Conservation (phyloP, 2,329 filamentous ascomycete species). For the Sphaerostilbella broomeana region DNA sequence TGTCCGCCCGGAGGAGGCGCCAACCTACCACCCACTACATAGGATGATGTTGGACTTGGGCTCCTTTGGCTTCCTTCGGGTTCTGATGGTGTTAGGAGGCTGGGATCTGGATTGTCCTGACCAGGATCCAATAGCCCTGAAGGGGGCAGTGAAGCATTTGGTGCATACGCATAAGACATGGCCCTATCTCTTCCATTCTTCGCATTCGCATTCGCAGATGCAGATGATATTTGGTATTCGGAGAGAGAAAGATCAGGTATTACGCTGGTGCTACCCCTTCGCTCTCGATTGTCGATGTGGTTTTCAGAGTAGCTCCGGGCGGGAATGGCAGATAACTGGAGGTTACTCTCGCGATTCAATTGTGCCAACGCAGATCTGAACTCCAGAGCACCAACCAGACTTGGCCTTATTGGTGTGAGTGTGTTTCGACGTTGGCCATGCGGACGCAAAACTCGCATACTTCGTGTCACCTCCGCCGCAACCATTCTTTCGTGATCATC, state of each 20-base stretch:
- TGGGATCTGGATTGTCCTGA: conserved; percentile 2
- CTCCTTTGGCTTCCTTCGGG: conserved; percentile 18
- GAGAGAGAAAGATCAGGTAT: conserved; percentile 17
- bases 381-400: conserved; percentile 86
- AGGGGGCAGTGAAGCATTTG: conserved; percentile 4
- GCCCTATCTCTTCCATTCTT: conserved; percentile 16
- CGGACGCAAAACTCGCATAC: conserved; percentile 80
- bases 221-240: conserved; percentile 8
- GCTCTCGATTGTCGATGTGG: conserved; percentile 19
- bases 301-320: conserved; percentile 47
- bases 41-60: conserved; percentile 26
- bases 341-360: conserved; percentile 72
- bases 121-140: conserved; percentile 1
- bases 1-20: conserved; percentile 34
- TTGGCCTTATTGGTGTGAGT: conserved; percentile 79
- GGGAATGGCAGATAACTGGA: conserved; percentile 62
- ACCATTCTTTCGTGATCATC: conserved; percentile 56
- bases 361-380: conserved; percentile 89
- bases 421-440: conserved; percentile 58
- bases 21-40: conserved; percentile 34
- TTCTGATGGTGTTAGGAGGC: not conserved
- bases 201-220: conserved; percentile 6
- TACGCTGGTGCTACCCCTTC: conserved; percentile 24
- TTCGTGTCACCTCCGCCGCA: conserved; percentile 79
- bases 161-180: conserved; percentile 13